Evolutionary conservation across 1,139 yeast species (phyloP).

Genomic region (Pneumocystis wakefieldiae): DNA sequence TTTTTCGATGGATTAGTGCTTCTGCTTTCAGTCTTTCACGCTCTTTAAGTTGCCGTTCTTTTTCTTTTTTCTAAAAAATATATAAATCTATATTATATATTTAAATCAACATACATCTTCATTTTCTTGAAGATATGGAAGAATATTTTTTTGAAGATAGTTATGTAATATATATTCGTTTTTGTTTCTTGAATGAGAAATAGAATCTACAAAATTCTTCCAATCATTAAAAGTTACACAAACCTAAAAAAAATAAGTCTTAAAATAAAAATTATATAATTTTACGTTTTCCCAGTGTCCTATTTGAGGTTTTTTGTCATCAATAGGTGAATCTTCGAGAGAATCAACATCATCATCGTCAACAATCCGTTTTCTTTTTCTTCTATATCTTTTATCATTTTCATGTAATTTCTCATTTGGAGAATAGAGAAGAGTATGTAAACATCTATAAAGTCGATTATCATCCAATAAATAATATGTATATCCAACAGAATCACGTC

Average conservation of each 20-base stretch:
- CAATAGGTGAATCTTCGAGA: neutral
- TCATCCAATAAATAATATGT: constrained; percentile 25
- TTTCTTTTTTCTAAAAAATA: constrained; percentile 13
- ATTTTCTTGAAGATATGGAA: constrained; percentile 16
- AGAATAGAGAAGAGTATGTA: constrained; percentile 17
- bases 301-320: constrained; percentile 6
- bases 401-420: neutral
- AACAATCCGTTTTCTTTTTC: constrained; percentile 3
- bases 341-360: constrained; percentile 8
- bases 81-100: constrained; percentile 13
- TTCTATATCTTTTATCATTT: constrained; percentile 1
- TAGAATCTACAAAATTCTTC: constrained; percentile 18
- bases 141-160: constrained; percentile 12
- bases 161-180: constrained; percentile 12
- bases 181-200: constrained; percentile 12
- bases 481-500: constrained; percentile 21
- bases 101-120: constrained; percentile 22
- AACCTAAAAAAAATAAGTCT: constrained; percentile 16
- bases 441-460: constrained; percentile 22
- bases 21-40: constrained; percentile 14
- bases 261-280: neutral
- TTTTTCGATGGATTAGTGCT: constrained; percentile 13
- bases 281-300: constrained; percentile 5
- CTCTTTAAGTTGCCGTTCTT: constrained; percentile 20
- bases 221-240: constrained; percentile 23